Percentiles rank a stretch among this genome's conserved stretches.
Evolutionary conservation across 371 early-diverging fungal genomes (phyloP).

Genomic region (Conidiobolus coronatus): DNA sequence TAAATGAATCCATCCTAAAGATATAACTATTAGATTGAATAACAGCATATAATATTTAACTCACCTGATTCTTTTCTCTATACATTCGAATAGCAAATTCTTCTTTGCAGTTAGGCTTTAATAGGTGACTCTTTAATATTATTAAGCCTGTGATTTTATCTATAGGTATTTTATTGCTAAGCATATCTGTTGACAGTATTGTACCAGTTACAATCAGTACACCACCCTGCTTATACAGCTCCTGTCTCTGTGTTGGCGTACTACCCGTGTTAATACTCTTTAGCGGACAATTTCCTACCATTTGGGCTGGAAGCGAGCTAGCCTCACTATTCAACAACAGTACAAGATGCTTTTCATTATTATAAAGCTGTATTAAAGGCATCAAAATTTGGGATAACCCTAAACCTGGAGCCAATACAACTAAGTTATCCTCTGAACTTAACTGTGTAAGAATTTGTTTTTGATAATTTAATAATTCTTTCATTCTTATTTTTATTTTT

Average conservation of each 20-base stretch:
- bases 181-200: conserved; percentile 84
- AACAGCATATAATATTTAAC: neutral
- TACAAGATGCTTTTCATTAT: too few species aligned
- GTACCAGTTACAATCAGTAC: conserved; percentile 71
- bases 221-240: conserved; percentile 61
- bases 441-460: too few species aligned
- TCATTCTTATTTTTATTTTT: too few species aligned
- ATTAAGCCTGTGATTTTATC: conserved; percentile 67
- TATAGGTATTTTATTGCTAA: conserved; percentile 52
- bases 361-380: too few species aligned
- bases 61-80: conserved; percentile 47
- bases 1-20: conserved; percentile 71
- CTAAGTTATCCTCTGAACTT: too few species aligned
- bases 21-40: neutral
- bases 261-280: too few species aligned
- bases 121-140: conserved; percentile 70
- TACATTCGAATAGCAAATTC: conserved; percentile 67
- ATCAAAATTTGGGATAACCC: too few species aligned
- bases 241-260: neutral
- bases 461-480: too few species aligned
- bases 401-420: too few species aligned
- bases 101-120: conserved; percentile 59
- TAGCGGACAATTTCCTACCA: too few species aligned
- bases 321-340: too few species aligned
- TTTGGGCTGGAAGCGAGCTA: too few species aligned